These are phyloP conservation scores for Trametes hirsuta DNA, from an alignment of 1,284 basidiomycete species.

Conservation along the genomic window DNA sequence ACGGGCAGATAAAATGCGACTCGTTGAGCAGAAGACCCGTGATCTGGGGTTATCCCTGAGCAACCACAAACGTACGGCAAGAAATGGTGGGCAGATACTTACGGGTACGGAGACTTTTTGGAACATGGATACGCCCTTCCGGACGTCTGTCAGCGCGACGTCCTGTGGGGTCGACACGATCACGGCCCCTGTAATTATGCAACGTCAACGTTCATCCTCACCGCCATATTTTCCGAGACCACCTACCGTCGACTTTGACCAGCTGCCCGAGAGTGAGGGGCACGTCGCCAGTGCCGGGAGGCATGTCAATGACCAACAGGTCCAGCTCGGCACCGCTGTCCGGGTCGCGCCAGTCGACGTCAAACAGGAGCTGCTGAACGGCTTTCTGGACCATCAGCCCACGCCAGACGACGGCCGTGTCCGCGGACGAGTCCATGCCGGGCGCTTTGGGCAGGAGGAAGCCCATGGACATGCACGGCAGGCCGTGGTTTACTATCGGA, in stretches of 20 bases:
- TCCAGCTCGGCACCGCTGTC: constrained; percentile 62
- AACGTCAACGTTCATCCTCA: not conserved
- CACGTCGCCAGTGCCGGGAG: constrained; percentile 97
- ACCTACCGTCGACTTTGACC: constrained; percentile 81
- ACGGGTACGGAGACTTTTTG: constrained; percentile 90
- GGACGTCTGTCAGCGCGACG: constrained; percentile 90
- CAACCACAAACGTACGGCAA: not conserved
- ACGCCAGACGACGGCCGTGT: constrained; percentile 91
- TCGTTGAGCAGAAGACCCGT: constrained; percentile 91
- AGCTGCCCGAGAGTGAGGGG: constrained; percentile 92
- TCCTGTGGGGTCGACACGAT: constrained; percentile 97
- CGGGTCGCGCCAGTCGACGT: constrained; percentile 85
- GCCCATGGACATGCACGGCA: constrained; percentile 98
- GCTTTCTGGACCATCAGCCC: constrained; percentile 99
- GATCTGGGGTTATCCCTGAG: constrained; percentile 55
- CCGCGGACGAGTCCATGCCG: constrained; percentile 50
- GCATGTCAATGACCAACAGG: constrained; percentile 93
- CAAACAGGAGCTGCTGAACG: constrained; percentile 94
- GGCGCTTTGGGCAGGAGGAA: constrained; percentile 68
- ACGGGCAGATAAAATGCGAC: constrained; percentile 85
- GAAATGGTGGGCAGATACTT: constrained; percentile 29
- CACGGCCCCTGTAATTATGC: constrained; percentile 65
- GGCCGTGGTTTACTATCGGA: constrained; percentile 87
- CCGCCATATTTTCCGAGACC: not conserved
- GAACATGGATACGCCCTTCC: constrained; percentile 95